Percentiles rank a stretch among this genome's conserved stretches.
phyloP scores from a whole-genome alignment of 441 rosid genomes.

The Viola pubescens region DNA sequence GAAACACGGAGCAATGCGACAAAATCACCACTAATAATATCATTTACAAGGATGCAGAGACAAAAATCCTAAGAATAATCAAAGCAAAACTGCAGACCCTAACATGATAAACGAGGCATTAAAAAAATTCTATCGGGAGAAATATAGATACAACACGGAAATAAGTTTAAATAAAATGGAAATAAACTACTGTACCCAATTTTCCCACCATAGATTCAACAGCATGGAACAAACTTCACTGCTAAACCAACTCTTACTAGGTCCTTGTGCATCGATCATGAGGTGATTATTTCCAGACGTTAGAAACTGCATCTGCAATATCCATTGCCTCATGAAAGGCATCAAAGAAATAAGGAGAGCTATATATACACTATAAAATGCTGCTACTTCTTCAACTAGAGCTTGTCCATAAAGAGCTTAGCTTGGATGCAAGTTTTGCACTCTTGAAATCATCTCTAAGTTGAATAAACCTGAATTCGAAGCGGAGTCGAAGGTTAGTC shows the following conservation, averaged over 20 bases:
- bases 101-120: slow-evolving; percentile 4
- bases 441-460: slow-evolving; percentile 95
- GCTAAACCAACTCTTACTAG: slow-evolving; percentile 9
- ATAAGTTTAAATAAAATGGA: neutral
- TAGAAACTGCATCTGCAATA: slow-evolving; percentile 5
- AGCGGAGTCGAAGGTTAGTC: neutral
- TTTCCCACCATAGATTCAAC: slow-evolving; percentile 7
- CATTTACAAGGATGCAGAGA: slow-evolving; percentile 26
- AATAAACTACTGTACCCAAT: slow-evolving; percentile 6
- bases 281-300: neutral
- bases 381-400: slow-evolving; percentile 33
- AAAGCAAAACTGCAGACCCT: slow-evolving; percentile 18
- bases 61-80: neutral
- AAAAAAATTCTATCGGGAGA: slow-evolving; percentile 2
- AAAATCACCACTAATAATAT: slow-evolving; percentile 9
- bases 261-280: slow-evolving; percentile 8
- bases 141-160: slow-evolving; percentile 6
- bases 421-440: slow-evolving; percentile 80
- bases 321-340: slow-evolving; percentile 8
- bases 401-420: slow-evolving; percentile 78
- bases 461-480: slow-evolving; percentile 71
- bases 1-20: slow-evolving; percentile 6
- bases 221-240: neutral
- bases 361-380: slow-evolving; percentile 9
- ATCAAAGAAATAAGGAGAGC: slow-evolving; percentile 12